Evolutionary conservation across 2,329 filamentous ascomycete genomes (phyloP), one percentile per base, ranked within the genome.

Genomic region (Sporothrix inflata): DNA sequence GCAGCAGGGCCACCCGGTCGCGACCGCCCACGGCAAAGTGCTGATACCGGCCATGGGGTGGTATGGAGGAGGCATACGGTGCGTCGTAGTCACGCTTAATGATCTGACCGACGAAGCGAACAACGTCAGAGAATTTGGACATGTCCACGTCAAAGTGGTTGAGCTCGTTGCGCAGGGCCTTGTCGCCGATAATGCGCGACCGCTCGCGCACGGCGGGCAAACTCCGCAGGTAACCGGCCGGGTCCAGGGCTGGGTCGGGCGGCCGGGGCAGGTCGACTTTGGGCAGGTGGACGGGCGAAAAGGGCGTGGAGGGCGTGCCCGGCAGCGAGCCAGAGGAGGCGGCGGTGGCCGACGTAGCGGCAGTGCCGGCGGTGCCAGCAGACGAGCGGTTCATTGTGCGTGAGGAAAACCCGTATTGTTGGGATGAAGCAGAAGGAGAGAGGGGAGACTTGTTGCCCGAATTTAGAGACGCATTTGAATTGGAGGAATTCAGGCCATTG

Each of bases 91-190:
- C 86, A 77, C 86, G 73, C 57, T 97, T 97, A 84, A 98, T 97
- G 75, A 98, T 95, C 53, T 92, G 91, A n/a, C 95, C 91, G 11
- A 97, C 92, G 80, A 97, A 97, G 60, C 88, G 88, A 16, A 94
- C 93, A 0, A 95, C 95, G 75, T 95, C 92, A 61, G 86, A 82
- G 80, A 97, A 95, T 82, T 95, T 97, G 82, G 82, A 83, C 86
- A 94, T 89, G 81, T 98, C 94, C 65, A 97, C 94, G 75, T 93
- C 91, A 78, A 98, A 98, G 80, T 98, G 94, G 76, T 88, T 89
- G 74, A 97, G 86, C 76, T 92, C 86, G 78, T 97, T 93, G 75
- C 85, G 86, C 78, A 92, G 86, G 11, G 94, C 93, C 84, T 92
- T 94, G 75, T 92, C 88, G 74, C 93, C 86, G 69, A 97, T 86